Percentiles rank a stretch among this genome's conserved stretches.
These are phyloP conservation scores for Chalciporus piperatoides DNA, from an alignment of 1,284 basidiomycete genomes.

Conservation along the genomic window DNA sequence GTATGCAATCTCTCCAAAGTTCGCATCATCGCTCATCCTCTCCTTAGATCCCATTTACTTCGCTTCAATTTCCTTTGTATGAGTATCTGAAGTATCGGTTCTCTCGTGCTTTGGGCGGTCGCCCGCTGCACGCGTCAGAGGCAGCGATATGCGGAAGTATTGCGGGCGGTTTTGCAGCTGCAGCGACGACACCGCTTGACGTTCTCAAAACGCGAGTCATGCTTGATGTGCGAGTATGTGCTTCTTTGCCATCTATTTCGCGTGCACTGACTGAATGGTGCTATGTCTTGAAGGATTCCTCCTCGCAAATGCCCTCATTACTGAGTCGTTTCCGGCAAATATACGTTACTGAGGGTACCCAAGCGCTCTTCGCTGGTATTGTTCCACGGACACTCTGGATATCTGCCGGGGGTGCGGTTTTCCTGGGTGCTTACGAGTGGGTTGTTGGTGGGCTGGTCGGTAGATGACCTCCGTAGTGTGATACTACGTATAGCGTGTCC, in stretches of 20 bases:
- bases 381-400: slow-evolving; percentile 95
- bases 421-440: slow-evolving; percentile 93
- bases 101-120: slow-evolving; percentile 46
- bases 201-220: slow-evolving; percentile 98
- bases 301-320: slow-evolving; percentile 52
- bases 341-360: slow-evolving; percentile 67
- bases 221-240: slow-evolving; percentile 78
- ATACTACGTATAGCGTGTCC: not conserved
- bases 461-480: slow-evolving; percentile 12
- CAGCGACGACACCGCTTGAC: slow-evolving; percentile 91
- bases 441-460: slow-evolving; percentile 30
- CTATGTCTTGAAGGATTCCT: slow-evolving; percentile 40
- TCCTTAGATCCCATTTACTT: slow-evolving; percentile 91
- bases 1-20: slow-evolving; percentile 36
- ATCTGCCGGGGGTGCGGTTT: slow-evolving; percentile 93
- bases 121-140: slow-evolving; percentile 73
- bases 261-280: not conserved
- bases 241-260: slow-evolving; percentile 4
- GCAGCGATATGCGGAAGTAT: slow-evolving; percentile 90
- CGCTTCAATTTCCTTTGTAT: slow-evolving; percentile 96
- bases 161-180: slow-evolving; percentile 88
- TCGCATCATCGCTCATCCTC: slow-evolving; percentile 5
- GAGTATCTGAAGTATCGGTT: slow-evolving; percentile 78
- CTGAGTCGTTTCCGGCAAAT: slow-evolving; percentile 59
- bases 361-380: slow-evolving; percentile 82